Percentiles rank a stretch among this genome's conserved stretches.
These are phyloP conservation scores for Penicillium coprophilum DNA, from an alignment of 495 filamentous ascomycete species.

Conservation along the genomic window DNA sequence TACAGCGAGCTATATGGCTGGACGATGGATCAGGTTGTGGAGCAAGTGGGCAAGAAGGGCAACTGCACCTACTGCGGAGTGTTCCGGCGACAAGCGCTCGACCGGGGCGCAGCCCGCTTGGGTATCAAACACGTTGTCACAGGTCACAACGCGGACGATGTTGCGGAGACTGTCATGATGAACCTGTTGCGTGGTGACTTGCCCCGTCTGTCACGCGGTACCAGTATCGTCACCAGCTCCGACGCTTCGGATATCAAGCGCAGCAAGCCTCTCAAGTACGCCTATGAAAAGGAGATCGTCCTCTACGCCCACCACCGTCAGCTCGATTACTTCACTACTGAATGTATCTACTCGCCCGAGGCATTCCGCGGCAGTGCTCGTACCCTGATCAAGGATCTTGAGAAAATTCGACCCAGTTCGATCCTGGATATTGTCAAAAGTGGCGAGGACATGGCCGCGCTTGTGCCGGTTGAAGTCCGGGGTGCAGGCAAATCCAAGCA, in stretches of 20 bases:
- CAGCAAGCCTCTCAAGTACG: constrained; percentile 95
- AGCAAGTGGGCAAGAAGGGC: constrained; percentile 93
- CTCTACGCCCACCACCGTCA: constrained; percentile 95
- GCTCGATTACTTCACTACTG: constrained; percentile 95
- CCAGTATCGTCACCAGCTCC: constrained; percentile 86
- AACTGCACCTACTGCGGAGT: constrained; percentile 99
- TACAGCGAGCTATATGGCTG: constrained; percentile 96
- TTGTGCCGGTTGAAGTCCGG: constrained; percentile 65
- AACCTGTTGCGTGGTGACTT: constrained; percentile 90
- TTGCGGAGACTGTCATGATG: constrained; percentile 98
- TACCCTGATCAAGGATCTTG: constrained; percentile 89
- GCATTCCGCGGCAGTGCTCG: constrained; percentile 94
- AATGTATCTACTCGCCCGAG: constrained; percentile 97
- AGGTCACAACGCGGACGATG: constrained; percentile 96
- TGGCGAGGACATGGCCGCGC: constrained; percentile 90
- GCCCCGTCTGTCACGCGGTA: constrained; percentile 80
- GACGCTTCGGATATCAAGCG: constrained; percentile 75
- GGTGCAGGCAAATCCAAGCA: constrained; percentile 27
- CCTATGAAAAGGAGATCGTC: constrained; percentile 98
- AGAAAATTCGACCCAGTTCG: constrained; percentile 87
- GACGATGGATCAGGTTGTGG: constrained; percentile 99
- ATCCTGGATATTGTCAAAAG: constrained; percentile 93
- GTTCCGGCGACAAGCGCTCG: constrained; percentile 90
- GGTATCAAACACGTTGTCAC: constrained; percentile 94
- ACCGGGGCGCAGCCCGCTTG: constrained; percentile 83